phyloP scores from a whole-genome alignment of 805 yeast species.

The Metschnikowia chrysomelidarum region DNA sequence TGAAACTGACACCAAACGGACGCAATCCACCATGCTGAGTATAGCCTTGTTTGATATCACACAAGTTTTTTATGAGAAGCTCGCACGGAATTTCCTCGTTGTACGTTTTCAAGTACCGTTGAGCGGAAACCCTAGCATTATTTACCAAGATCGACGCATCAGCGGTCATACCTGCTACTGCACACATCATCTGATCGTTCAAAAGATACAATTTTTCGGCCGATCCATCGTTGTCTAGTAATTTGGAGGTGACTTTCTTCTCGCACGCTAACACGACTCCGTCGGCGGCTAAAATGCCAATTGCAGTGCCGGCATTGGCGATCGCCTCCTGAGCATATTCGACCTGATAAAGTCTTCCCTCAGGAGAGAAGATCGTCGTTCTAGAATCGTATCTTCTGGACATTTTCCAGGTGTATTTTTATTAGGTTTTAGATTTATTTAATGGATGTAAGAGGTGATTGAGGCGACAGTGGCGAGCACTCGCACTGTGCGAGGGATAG shows the following conservation, averaged over 20 bases:
- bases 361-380: constrained; percentile 98
- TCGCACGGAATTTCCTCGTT: constrained; percentile 95
- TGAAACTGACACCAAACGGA: constrained; percentile 96
- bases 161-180: constrained; percentile 98
- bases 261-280: constrained; percentile 98
- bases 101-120: constrained; percentile 78
- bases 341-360: constrained; percentile 95
- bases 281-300: constrained; percentile 71
- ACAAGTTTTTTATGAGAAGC: constrained; percentile 78
- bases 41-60: constrained; percentile 95
- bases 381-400: constrained; percentile 99
- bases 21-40: constrained; percentile 98
- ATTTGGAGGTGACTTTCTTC: constrained; percentile 87
- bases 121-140: constrained; percentile 83
- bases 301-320: constrained; percentile 79
- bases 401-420: constrained; percentile 32
- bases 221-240: constrained; percentile 89
- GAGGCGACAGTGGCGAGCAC: constrained; percentile 11
- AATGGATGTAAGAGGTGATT: background rate
- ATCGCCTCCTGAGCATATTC: constrained; percentile 95
- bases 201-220: constrained; percentile 89
- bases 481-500: constrained; percentile 3
- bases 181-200: constrained; percentile 79
- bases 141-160: constrained; percentile 92
- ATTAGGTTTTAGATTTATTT: no score